Evolutionary conservation across 257 asterid species (phyloP).

Genomic region (Datura wrightii): DNA sequence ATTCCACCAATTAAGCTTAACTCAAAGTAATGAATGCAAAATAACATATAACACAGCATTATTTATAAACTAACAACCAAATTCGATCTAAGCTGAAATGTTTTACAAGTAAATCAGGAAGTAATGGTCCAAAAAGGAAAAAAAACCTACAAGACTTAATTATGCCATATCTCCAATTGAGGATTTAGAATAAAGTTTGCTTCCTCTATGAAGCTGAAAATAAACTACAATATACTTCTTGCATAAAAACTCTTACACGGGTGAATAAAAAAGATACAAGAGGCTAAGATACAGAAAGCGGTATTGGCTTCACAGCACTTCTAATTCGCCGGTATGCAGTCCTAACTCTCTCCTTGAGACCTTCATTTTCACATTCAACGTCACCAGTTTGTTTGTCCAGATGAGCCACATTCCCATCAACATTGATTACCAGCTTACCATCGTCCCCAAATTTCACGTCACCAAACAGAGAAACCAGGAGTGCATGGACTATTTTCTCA

Average conservation of each 20-base stretch:
- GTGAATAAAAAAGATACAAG: not conserved
- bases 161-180: not conserved
- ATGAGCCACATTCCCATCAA: conserved; percentile 72
- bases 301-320: conserved; percentile 84
- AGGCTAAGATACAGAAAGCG: conserved; percentile 56
- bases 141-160: too few species aligned
- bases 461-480: conserved; percentile 87
- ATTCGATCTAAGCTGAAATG: too few species aligned
- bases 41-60: too few species aligned
- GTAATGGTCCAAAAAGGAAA: too few species aligned
- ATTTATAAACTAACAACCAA: too few species aligned
- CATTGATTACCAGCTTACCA: conserved; percentile 69
- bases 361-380: conserved; percentile 81
- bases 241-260: not conserved
- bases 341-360: conserved; percentile 81
- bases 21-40: too few species aligned
- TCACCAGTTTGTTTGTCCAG: conserved; percentile 82
- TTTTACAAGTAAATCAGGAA: too few species aligned
- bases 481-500: conserved; percentile 79
- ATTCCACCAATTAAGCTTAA: too few species aligned
- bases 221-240: not conserved
- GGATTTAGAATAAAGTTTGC: not conserved
- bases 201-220: conserved; percentile 23
- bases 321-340: conserved; percentile 69
- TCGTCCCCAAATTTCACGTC: conserved; percentile 73